Evolutionary conservation across 2,329 filamentous ascomycete genomes (phyloP), one percentile per base, ranked within the genome.

Genomic region (Bretziella fagacearum): DNA sequence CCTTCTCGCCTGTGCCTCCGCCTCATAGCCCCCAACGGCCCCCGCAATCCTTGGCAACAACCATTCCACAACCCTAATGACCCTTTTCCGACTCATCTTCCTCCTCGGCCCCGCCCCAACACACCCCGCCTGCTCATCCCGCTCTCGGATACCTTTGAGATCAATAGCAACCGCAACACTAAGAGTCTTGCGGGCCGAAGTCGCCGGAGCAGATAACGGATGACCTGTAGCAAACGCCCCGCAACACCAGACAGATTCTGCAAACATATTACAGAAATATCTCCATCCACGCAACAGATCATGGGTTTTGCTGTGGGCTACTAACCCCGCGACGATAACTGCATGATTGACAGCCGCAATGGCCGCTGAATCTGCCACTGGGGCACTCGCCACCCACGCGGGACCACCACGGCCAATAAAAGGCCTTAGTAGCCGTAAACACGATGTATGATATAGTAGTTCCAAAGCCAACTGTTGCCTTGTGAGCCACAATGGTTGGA

Each of bases 391-490:
- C 23, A 22, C 26, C 11, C 15, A 26, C 15, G 7, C n/a, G 35
- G 10, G 4, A n/a, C 15, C 11, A 8, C 26, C 15, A 3, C 29
- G 30, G 13, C 44, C 30, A 11, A 48, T 29, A 29, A 48, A 48
- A 2, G 46, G 46, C 15, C 46, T 27, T 18, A 48, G 22, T 11
- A 48, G 27, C 10, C 39, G 39, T 6, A 48, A 10, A n/a, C 46
- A 44, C 5, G n/a, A 17, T 11, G 25, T 36, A 20, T 48, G 46
- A 17, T 44, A 44, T 7, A 48, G 39, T 11, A 48, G 20, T n/a
- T 48, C 46, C 6, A 48, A 41, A 3, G 46, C 30, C 4, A 48
- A 13, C 17, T 44, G 39, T 17, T 48, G 46, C 18, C 46, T 22
- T 3, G 23, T 26, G 6, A 48, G 18, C 46, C 46, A 48, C 18